These are phyloP conservation scores for Trametopsis cervina DNA, from an alignment of 768 basidiomycete genomes.

Conservation along the genomic window DNA sequence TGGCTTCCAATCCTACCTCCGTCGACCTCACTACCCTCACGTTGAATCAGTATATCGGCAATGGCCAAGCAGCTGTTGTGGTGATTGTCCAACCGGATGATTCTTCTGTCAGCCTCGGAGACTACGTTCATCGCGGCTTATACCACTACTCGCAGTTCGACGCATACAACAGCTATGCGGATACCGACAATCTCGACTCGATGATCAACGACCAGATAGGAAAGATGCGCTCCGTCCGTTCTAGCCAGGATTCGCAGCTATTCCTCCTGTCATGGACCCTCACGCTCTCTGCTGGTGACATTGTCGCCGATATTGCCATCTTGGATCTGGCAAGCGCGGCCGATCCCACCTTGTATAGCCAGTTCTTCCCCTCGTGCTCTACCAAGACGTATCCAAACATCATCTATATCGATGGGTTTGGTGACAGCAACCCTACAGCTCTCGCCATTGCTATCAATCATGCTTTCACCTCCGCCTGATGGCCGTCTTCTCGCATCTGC, in stretches of 20 bases:
- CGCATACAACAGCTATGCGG: constrained; percentile 11
- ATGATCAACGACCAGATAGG: constrained; percentile 11
- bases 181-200: constrained; percentile 3
- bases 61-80: constrained; percentile 9
- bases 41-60: constrained; percentile 9
- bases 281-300: constrained; percentile 4
- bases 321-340: constrained; percentile 5
- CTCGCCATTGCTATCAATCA: constrained; percentile 12
- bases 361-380: not conserved
- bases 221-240: constrained; percentile 4
- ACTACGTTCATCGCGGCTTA: constrained; percentile 5
- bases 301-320: constrained; percentile 5
- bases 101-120: constrained; percentile 4
- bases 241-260: constrained; percentile 3
- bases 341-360: constrained; percentile 1
- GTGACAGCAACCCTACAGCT: constrained; percentile 4
- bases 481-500: too few relatives aligned
- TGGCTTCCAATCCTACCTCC: constrained; percentile 7
- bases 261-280: constrained; percentile 13
- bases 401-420: constrained; percentile 11
- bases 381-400: constrained; percentile 9
- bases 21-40: constrained; percentile 9
- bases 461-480: too few relatives aligned
- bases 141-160: constrained; percentile 10
- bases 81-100: constrained; percentile 9